Base-by-base conservation (phyloP, 176 grass and related monocot genomes). In the Avena insularis region DNA sequence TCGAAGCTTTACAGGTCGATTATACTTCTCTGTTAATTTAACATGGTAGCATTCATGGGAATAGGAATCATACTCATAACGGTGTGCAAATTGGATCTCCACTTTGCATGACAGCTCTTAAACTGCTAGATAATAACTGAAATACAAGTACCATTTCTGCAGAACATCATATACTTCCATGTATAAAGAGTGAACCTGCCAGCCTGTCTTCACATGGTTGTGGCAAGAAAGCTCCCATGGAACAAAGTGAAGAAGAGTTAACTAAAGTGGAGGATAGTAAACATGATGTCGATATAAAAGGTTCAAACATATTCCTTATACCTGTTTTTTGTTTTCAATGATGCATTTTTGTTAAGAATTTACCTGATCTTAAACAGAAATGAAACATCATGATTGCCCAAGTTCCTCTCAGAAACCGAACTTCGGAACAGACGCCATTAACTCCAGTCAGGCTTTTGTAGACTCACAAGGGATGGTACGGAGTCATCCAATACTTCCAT, bases 1-100 rank as follows among this genome's bases (percentile, higher is more conserved):
- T 80, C 46, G 58, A 79, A 56, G 65, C 19, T 90, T 65, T 38
- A 20, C 79, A 90, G 89, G 89, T 90, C 27, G 33, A 19, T 58
- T 23, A 66, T 49, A 46, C 48, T 85, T 51, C 38, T 86, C 49
- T 82, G 79, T 14, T 85, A 89, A 49, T 77, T 85, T 68, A 47
- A 69, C 49, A 68, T 77, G 48, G 12, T 14, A 64, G 29, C 57
- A 50, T 27, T 20, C 12, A 14, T 0, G 36, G 20, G n/a, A 74
- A 46, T 85, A 84, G 29, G 45, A 82, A 62, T 80, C 11, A n/a
- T 54, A 79, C 71, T 80, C 47, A 51, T 72, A 36, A 8, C 61
- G 21, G 5, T 50, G 19, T 10, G 25, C 40, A 53, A 50, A 57
- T 33, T 59, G 36, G 17, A 38, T n/a, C 11, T 56, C 14, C 67